These are phyloP conservation scores for Aspergillus wentii DNA, from an alignment of 495 filamentous ascomycete species.

Conservation along the genomic window DNA sequence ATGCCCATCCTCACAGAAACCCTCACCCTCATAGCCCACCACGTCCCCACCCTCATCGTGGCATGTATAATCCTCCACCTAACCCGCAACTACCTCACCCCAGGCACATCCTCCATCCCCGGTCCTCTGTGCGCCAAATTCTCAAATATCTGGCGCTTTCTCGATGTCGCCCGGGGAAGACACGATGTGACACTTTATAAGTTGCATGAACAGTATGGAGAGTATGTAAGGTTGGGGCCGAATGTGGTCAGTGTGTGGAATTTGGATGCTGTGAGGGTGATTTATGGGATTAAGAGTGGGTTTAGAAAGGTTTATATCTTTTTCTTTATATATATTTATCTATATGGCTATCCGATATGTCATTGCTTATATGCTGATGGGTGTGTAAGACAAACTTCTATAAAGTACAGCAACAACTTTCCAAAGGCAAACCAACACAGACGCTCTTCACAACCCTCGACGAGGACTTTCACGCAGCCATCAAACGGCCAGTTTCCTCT, in stretches of 20 bases:
- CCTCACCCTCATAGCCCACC: slow-evolving; percentile 1
- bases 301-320: slow-evolving; percentile 1
- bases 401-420: slow-evolving; percentile 9
- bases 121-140: slow-evolving; percentile 13
- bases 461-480: slow-evolving; percentile 30
- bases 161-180: slow-evolving; percentile 10
- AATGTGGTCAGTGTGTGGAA: slow-evolving; percentile 49
- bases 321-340: neutral
- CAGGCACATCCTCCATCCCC: slow-evolving; percentile 7
- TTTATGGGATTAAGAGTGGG: slow-evolving; percentile 23
- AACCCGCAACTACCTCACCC: slow-evolving; percentile 10
- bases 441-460: slow-evolving; percentile 35
- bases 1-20: slow-evolving; percentile 9
- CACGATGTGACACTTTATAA: slow-evolving; percentile 17
- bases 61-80: slow-evolving; percentile 4
- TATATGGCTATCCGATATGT: neutral
- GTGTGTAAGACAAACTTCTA: slow-evolving; percentile 7
- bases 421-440: slow-evolving; percentile 19
- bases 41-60: slow-evolving; percentile 4
- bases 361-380: no score
- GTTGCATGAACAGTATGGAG: slow-evolving; percentile 49
- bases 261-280: slow-evolving; percentile 28
- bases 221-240: slow-evolving; percentile 54
- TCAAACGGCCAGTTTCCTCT: slow-evolving; percentile 34
- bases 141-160: slow-evolving; percentile 12